phyloP scores from a whole-genome alignment of 2,329 filamentous ascomycete species.

The Pyricularia grisea region DNA sequence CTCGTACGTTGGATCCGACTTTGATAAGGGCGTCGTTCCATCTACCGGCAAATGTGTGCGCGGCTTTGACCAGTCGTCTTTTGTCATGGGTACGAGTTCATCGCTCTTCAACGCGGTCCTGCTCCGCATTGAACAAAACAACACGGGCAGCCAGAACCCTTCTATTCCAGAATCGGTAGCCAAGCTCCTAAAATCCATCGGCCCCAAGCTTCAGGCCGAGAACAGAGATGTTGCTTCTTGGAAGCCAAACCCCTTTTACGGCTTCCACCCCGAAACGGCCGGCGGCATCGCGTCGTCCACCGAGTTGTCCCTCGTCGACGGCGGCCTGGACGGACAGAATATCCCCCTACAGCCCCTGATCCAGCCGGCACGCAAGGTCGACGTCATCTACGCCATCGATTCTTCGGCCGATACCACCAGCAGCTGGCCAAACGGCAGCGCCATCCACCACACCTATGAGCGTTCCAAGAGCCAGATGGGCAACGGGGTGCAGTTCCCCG shows the following conservation, averaged over 20 bases:
- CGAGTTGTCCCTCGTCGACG: slow-evolving; percentile 38
- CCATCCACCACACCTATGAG: slow-evolving; percentile 47
- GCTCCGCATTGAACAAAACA: slow-evolving; percentile 39
- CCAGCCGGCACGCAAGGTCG: slow-evolving; percentile 40
- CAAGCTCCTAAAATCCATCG: slow-evolving; percentile 38
- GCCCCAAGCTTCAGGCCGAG: slow-evolving; percentile 43
- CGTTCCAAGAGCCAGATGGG: slow-evolving; percentile 37
- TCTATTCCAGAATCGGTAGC: slow-evolving; percentile 36
- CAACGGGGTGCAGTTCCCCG: slow-evolving; percentile 47
- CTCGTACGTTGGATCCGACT: slow-evolving; percentile 49
- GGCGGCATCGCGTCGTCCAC: slow-evolving; percentile 24
- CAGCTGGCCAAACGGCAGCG: slow-evolving; percentile 52
- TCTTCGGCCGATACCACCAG: slow-evolving; percentile 50
- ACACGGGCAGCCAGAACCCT: slow-evolving; percentile 32
- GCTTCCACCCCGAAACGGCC: slow-evolving; percentile 33
- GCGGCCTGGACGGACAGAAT: slow-evolving; percentile 39
- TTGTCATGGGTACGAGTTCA: slow-evolving; percentile 76
- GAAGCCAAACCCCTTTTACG: slow-evolving; percentile 50
- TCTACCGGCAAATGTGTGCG: slow-evolving; percentile 51
- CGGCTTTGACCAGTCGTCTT: slow-evolving; percentile 78
- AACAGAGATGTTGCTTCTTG: slow-evolving; percentile 41
- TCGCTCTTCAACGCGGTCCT: slow-evolving; percentile 77
- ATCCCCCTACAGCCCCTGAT: slow-evolving; percentile 42
- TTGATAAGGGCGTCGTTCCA: slow-evolving; percentile 44
- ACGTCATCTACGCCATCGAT: slow-evolving; percentile 57